A percentile compares a stretch with the other conserved stretches of the same genome.
Evolutionary conservation across 2,329 filamentous ascomycete species (phyloP).

Genomic region (Stagonosporopsis rhizophila): DNA sequence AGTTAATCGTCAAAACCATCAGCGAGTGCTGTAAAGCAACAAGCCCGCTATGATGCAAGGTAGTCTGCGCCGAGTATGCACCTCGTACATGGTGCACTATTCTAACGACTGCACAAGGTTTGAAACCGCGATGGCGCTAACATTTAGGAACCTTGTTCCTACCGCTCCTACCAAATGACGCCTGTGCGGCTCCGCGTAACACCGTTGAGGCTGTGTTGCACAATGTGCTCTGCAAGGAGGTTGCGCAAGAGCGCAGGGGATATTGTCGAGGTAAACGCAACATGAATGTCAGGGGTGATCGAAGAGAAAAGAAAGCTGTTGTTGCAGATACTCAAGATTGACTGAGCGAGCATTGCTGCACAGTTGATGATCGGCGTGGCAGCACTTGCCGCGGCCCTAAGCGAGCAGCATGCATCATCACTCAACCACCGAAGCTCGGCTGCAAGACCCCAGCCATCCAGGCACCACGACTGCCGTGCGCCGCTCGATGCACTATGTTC

Average conservation of each 20-base stretch:
- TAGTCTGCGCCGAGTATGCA: not conserved
- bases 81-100: not conserved
- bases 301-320: not conserved
- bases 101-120: not conserved
- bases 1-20: too few relatives aligned
- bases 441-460: constrained; percentile 2
- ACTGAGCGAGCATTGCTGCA: not conserved
- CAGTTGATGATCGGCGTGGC: not conserved
- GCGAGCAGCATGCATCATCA: constrained; percentile 15
- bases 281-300: not conserved
- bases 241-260: not conserved
- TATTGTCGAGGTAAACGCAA: not conserved
- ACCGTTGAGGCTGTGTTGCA: constrained; percentile 8
- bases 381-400: constrained; percentile 1
- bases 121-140: constrained; percentile 1
- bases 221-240: not conserved
- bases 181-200: constrained; percentile 8
- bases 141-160: not conserved
- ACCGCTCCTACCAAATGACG: constrained; percentile 16
- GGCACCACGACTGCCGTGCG: constrained; percentile 7
- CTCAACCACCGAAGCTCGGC: not conserved
- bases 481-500: constrained; percentile 3
- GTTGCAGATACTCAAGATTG: not conserved
- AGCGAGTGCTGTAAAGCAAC: too few relatives aligned
- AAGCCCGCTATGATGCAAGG: too few relatives aligned